Evolutionary conservation across 805 yeast genomes (phyloP), one percentile per base, ranked within the genome.

Genomic region (Candida dajiaensis): DNA sequence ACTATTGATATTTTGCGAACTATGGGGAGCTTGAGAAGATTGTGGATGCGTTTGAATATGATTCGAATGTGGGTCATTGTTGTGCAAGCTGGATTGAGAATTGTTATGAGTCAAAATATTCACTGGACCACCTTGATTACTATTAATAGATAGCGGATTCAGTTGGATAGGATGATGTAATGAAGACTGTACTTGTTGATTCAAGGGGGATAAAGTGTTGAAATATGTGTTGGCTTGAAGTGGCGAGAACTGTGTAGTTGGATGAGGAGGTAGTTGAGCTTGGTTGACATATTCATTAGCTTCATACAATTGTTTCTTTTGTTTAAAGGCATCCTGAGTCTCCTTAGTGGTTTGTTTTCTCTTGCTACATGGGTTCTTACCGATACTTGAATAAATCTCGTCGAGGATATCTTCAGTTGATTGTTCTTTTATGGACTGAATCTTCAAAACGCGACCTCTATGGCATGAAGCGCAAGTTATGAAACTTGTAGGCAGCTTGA

Each of bases 391-490:
- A 45, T 59, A 59, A 7, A 59, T 51, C 41, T 58, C 63, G n/a
- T 47, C 28, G 6, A 59, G 40, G 9, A 59, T 48, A 2, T 50
- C 50, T 13, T 52, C 52, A 2, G 62, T 55, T 4, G 50, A n/a
- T 31, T 49, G 42, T 11, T 55, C 58, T 41, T 53, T 41, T 13
- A 59, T 55, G 18, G 56, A 43, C 11, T 46, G 31, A 28, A 59
- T 48, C 46, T 55, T 59, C 26, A 59, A 43, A 15, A 59, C 62
- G 21, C 62, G 53, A 6, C 63, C 63, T 28, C 63, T 38, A 38
- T 59, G 63, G 20, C 63, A 59, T 1, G 57, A 51, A 4, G 63
- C 50, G 41, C 63, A 59, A 0, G 63, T 58, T 26, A 59, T 58
- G 50, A 59, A 59, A 0, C 57, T 55, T 3, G 62, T 56, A 6